Evolutionary conservation across 2,329 filamentous ascomycete genomes (phyloP), one percentile per base, ranked within the genome.

Genomic region (Penicillium fuscoglaucum): DNA sequence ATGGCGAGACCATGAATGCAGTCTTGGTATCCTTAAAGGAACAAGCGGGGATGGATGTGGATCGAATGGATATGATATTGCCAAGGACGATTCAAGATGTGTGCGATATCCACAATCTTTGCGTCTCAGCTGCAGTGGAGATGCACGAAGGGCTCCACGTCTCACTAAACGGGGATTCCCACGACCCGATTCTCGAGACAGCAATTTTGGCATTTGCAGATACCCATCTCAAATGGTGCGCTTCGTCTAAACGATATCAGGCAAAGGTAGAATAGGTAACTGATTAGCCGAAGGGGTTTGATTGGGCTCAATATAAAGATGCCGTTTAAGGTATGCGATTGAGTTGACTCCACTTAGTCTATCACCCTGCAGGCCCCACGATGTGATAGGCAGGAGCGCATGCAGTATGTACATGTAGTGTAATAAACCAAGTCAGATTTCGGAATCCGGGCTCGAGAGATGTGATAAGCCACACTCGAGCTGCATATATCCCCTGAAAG

Each of bases 1-100:
- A 56, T 10, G 53, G 53, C 12, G 53, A 56, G 37, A 17, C 46
- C 6, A 56, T 56, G 53, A 56, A 56, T 24, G 53, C 53, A 19
- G 53, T 56, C 21, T 35, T 56, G 17, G 46, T 56, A 8, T 56
- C 46, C 5, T 5, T 56, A 6, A 29, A 52, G 12, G 53, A 56
- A n/a, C 28, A 51, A 29, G 12, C 15, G 6, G 29, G 39, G 4
- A 28, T 2, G 1, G 29, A 56, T 35, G 3, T 21, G 8, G 46
- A 51, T 13, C 15, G 13, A 37, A 35, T 21, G 21, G 1, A 37
- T 10, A 26, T 6, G 2, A 10, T 51, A 17, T 21, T 56, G 2
- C 46, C 46, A 3, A 44, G 7, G 9, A 44, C n/a, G 1, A 37
- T 51, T n/a, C 3, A 56, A 15, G 46, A 56, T 3, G 31, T 56